Percentiles rank a stretch among this genome's conserved stretches.
Conservation (phyloP, 495 filamentous ascomycete genomes). For the Lindgomyces ingoldianus region DNA sequence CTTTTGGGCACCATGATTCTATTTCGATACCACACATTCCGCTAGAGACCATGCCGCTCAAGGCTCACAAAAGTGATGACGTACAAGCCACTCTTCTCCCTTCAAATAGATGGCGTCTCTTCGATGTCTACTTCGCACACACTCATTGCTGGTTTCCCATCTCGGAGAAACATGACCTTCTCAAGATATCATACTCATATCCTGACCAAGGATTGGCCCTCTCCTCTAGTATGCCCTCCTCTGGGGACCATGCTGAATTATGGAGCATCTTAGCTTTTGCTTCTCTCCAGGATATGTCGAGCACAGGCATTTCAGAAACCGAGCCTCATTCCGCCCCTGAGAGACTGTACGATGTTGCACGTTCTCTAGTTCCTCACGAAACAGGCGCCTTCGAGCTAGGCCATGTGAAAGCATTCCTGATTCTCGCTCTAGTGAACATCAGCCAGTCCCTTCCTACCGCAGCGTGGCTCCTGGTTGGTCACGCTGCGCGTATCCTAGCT, state of each 20-base stretch:
- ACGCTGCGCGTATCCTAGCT: conserved; percentile 60
- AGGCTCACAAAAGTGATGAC: neutral
- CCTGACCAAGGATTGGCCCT: conserved; percentile 42
- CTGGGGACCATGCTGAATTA: conserved; percentile 63
- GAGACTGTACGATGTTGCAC: conserved; percentile 60
- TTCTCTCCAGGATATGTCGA: conserved; percentile 44
- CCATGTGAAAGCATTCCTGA: conserved; percentile 65
- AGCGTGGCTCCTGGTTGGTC: conserved; percentile 64
- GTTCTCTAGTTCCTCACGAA: conserved; percentile 60
- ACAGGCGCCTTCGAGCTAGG: conserved; percentile 58
- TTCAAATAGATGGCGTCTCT: conserved; percentile 61
- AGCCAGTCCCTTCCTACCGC: conserved; percentile 55
- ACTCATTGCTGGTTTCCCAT: conserved; percentile 76
- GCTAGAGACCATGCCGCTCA: neutral
- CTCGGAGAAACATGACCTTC: conserved; percentile 66
- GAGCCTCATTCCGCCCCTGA: conserved; percentile 22
- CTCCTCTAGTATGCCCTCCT: conserved; percentile 36
- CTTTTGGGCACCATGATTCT: neutral
- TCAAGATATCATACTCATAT: conserved; percentile 56
- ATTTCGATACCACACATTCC: neutral
- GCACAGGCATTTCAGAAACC: neutral
- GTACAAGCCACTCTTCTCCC: conserved; percentile 49
- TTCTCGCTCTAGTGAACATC: conserved; percentile 62
- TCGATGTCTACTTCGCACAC: conserved; percentile 72
- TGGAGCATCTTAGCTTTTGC: conserved; percentile 65